phyloP scores from a whole-genome alignment of 169 alveolate genomes.

The Babesia sp. region DNA sequence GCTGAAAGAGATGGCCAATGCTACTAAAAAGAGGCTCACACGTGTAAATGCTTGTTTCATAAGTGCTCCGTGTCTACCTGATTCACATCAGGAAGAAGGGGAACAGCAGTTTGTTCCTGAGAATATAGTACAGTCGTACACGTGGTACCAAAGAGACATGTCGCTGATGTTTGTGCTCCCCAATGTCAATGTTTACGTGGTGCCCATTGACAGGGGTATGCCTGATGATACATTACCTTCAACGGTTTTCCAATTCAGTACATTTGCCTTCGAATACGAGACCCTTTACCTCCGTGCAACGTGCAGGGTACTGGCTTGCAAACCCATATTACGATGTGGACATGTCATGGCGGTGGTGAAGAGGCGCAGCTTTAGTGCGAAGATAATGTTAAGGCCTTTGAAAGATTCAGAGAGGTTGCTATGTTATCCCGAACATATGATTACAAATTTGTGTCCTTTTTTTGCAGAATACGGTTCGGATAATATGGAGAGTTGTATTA shows the following conservation, averaged over 20 bases:
- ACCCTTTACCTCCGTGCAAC: conserved; percentile 3
- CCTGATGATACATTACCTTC: not conserved
- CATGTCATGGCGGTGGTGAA: not conserved
- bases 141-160: conserved; percentile 13
- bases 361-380: conserved; percentile 43
- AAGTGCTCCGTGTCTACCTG: conserved; percentile 5
- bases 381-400: conserved; percentile 9
- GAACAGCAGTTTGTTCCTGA: conserved; percentile 2
- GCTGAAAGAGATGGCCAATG: conserved; percentile 18
- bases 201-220: not conserved
- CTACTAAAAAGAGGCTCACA: not conserved
- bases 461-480: conserved; percentile 24
- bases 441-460: not conserved
- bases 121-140: not conserved
- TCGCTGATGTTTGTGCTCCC: conserved; percentile 5
- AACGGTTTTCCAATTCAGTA: conserved; percentile 6
- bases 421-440: conserved; percentile 32
- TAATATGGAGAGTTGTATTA: not conserved
- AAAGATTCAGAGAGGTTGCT: conserved; percentile 6
- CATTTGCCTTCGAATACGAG: conserved; percentile 2
- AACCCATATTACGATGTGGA: conserved; percentile 29
- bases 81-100: not conserved
- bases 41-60: conserved; percentile 5
- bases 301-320: conserved; percentile 12
- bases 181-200: conserved; percentile 8